These are phyloP conservation scores for Talaromyces islandicus DNA, from an alignment of 2,329 filamentous ascomycete species.

Conservation along the genomic window DNA sequence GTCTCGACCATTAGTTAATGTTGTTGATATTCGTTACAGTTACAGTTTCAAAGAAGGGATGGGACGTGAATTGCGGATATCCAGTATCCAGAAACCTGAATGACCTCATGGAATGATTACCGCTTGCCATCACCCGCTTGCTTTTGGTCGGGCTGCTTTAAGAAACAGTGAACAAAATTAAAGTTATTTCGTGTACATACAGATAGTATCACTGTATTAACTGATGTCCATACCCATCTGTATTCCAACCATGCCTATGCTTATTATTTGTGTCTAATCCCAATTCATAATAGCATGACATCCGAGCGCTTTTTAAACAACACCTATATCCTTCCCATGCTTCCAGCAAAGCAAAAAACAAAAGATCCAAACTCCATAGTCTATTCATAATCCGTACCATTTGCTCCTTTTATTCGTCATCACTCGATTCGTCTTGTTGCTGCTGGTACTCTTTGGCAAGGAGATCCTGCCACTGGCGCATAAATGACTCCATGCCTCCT, in stretches of 20 bases:
- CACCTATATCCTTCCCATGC: not conserved
- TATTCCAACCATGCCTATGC: not conserved
- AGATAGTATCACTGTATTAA: not conserved
- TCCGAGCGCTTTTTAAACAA: not conserved
- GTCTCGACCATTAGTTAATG: too few species aligned
- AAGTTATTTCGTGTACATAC: not conserved
- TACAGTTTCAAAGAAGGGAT: too few species aligned
- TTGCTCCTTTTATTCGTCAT: conserved; percentile 11
- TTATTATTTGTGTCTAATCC: not conserved
- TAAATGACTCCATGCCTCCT: conserved; percentile 75
- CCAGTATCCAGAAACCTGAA: too few species aligned
- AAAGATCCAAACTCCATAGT: not conserved
- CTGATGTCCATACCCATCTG: not conserved
- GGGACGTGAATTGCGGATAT: too few species aligned
- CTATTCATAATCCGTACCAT: not conserved
- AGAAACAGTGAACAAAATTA: not conserved
- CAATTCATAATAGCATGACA: not conserved
- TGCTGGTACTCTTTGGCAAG: conserved; percentile 37
- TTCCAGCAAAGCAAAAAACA: not conserved
- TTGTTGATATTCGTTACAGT: too few species aligned
- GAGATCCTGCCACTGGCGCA: conserved; percentile 65
- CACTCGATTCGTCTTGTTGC: conserved; percentile 32
- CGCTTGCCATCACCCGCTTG: too few species aligned
- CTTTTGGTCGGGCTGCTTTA: not conserved
- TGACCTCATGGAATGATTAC: too few species aligned